A percentile compares a stretch with the other conserved stretches of the same genome.
Conservation (phyloP, 2,329 filamentous ascomycete genomes). For the Stagonosporopsis chrysanthemi region DNA sequence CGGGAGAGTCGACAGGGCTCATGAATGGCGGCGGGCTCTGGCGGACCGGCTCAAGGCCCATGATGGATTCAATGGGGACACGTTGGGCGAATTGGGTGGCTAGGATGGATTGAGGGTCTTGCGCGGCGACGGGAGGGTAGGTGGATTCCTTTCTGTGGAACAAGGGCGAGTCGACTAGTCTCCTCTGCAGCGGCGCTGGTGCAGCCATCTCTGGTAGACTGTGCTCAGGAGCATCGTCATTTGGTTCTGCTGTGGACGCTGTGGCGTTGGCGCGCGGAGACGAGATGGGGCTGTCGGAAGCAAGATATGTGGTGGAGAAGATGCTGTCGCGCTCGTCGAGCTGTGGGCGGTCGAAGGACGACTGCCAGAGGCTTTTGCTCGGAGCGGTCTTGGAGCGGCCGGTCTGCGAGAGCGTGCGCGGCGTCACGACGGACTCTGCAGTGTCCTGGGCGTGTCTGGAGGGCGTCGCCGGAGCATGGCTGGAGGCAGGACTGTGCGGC, state of each 20-base stretch:
- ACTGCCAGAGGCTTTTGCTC: conserved; percentile 44
- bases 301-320: conserved; percentile 67
- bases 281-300: conserved; percentile 57
- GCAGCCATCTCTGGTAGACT: conserved; percentile 40
- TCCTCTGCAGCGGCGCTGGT: conserved; percentile 38
- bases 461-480: conserved; percentile 27
- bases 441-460: conserved; percentile 2
- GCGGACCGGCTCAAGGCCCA: conserved; percentile 30
- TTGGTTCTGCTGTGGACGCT: conserved; percentile 24
- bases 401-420: conserved; percentile 46
- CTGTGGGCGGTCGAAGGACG: conserved; percentile 56
- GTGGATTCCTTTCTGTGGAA: conserved; percentile 42
- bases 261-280: conserved; percentile 46
- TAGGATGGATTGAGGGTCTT: conserved; percentile 43
- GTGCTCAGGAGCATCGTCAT: conserved; percentile 41
- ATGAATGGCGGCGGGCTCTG: conserved; percentile 49
- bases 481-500: conserved; percentile 29
- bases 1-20: conserved; percentile 48
- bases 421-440: conserved; percentile 33
- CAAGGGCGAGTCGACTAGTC: conserved; percentile 44
- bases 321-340: conserved; percentile 69
- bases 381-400: conserved; percentile 51
- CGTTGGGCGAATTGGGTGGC: conserved; percentile 45
- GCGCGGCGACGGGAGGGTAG: conserved; percentile 31
- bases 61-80: conserved; percentile 25